A percentile compares a stretch with the other conserved stretches of the same genome.
Evolutionary conservation across 139 green algal species (phyloP).

Genomic region (Chlamydomonas sp.): DNA sequence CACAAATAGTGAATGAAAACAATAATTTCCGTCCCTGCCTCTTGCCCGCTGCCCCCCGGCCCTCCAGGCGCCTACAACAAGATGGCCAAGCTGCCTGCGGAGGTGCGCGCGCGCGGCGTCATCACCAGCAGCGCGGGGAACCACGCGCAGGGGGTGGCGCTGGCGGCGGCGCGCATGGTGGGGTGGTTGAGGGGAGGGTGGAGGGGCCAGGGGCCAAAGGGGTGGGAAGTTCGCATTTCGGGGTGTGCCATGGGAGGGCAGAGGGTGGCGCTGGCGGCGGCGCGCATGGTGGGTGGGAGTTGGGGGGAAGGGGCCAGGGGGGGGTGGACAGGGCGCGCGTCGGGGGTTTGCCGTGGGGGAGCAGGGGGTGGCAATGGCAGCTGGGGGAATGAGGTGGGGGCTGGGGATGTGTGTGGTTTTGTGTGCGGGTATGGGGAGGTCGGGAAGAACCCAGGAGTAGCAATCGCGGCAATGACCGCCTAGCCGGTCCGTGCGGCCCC

Average conservation of each 20-base stretch:
- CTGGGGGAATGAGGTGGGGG: too few relatives aligned
- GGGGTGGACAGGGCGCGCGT: too few relatives aligned
- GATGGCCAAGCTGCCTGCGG: conserved; percentile 84
- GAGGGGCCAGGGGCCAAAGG: not conserved
- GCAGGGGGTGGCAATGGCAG: too few relatives aligned
- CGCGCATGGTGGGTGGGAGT: conserved; percentile 61
- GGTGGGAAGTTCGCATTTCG: too few relatives aligned
- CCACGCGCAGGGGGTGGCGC: conserved; percentile 96
- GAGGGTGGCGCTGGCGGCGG: conserved; percentile 89
- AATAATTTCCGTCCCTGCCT: not conserved
- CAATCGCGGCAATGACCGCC: too few relatives aligned
- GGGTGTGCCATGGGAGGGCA: too few relatives aligned
- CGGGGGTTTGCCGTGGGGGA: too few relatives aligned
- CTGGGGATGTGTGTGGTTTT: too few relatives aligned
- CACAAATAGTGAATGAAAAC: not conserved
- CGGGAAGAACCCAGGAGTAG: too few relatives aligned
- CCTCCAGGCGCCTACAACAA: conserved; percentile 53
- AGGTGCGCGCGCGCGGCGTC: conserved; percentile 83
- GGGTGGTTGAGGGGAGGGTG: not conserved
- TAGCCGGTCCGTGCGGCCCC: too few relatives aligned
- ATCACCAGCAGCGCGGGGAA: conserved; percentile 96
- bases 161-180: conserved; percentile 80
- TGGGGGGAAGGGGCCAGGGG: not conserved
- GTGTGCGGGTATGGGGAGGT: too few relatives aligned
- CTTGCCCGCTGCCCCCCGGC: not conserved